Evolutionary conservation across 2,329 filamentous ascomycete species (phyloP).

Genomic region (Capronia epimyces): DNA sequence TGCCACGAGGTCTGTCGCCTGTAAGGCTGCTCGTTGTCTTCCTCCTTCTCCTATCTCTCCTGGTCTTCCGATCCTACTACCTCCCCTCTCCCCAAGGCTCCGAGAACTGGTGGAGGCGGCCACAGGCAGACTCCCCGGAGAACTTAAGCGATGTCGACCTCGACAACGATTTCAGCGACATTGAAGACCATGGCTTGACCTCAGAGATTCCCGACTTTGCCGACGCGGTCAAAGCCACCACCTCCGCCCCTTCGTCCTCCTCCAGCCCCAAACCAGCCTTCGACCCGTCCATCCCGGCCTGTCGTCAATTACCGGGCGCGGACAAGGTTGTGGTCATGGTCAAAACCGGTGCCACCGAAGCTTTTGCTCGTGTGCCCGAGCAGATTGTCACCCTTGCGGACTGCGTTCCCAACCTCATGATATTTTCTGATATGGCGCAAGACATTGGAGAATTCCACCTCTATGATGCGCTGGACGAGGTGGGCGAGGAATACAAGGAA

Average conservation of each 20-base stretch:
- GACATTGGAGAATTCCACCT: slow-evolving; percentile 33
- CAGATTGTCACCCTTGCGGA: slow-evolving; percentile 51
- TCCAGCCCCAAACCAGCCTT: background rate
- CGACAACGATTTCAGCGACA: background rate
- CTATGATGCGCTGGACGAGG: slow-evolving; percentile 34
- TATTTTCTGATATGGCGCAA: slow-evolving; percentile 38
- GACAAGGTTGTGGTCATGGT: slow-evolving; percentile 41
- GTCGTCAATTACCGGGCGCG: slow-evolving; percentile 21
- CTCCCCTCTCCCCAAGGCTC: slow-evolving; percentile 9
- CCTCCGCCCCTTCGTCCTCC: background rate
- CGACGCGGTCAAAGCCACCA: background rate
- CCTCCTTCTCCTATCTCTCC: slow-evolving; percentile 11
- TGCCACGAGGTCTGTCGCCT: slow-evolving; percentile 18
- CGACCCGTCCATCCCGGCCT: slow-evolving; percentile 8
- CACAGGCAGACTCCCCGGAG: background rate
- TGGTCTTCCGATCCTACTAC: slow-evolving; percentile 20
- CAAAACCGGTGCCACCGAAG: slow-evolving; percentile 55
- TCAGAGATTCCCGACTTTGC: slow-evolving; percentile 13
- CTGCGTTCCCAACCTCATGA: slow-evolving; percentile 48
- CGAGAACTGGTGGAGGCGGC: slow-evolving; percentile 6
- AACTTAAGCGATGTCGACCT: slow-evolving; percentile 12
- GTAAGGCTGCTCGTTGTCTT: slow-evolving; percentile 16
- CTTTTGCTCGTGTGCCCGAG: slow-evolving; percentile 49
- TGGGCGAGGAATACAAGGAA: slow-evolving; percentile 39
- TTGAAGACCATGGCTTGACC: background rate